These are phyloP conservation scores for Microcyclospora pomicola DNA, from an alignment of 2,329 filamentous ascomycete species.

Conservation along the genomic window DNA sequence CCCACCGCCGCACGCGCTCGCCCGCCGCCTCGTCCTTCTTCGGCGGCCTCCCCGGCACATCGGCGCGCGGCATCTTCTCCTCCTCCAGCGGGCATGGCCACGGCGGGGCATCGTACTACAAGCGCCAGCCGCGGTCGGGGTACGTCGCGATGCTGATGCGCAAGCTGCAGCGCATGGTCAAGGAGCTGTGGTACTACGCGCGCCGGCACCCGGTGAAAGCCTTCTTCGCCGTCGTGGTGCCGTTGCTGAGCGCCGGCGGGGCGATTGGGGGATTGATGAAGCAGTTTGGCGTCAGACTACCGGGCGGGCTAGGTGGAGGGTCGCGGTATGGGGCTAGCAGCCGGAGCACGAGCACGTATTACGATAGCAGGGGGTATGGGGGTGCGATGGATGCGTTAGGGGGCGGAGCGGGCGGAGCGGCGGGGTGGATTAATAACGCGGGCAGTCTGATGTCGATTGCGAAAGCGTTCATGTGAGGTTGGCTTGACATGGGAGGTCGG, in stretches of 20 bases:
- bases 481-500: background rate
- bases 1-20: conserved; percentile 5
- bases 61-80: conserved; percentile 17
- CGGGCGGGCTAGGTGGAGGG: conserved; percentile 32
- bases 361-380: conserved; percentile 20
- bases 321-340: conserved; percentile 24
- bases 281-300: conserved; percentile 66
- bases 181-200: conserved; percentile 68
- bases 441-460: conserved; percentile 37
- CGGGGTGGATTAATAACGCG: conserved; percentile 32
- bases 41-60: conserved; percentile 3
- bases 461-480: conserved; percentile 36
- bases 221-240: conserved; percentile 77
- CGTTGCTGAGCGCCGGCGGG: conserved; percentile 64
- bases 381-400: conserved; percentile 10
- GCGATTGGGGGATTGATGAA: conserved; percentile 64
- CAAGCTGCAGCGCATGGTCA: conserved; percentile 65
- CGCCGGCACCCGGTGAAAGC: conserved; percentile 76
- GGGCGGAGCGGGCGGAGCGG: conserved; percentile 25
- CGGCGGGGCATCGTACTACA: conserved; percentile 52
- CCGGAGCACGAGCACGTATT: background rate
- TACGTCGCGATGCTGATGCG: conserved; percentile 62
- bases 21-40: conserved; percentile 13
- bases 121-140: conserved; percentile 60
- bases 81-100: conserved; percentile 22